Percentiles rank a stretch among this genome's conserved stretches.
phyloP scores from a whole-genome alignment of 257 asterid species.

The Ballota nigra region DNA sequence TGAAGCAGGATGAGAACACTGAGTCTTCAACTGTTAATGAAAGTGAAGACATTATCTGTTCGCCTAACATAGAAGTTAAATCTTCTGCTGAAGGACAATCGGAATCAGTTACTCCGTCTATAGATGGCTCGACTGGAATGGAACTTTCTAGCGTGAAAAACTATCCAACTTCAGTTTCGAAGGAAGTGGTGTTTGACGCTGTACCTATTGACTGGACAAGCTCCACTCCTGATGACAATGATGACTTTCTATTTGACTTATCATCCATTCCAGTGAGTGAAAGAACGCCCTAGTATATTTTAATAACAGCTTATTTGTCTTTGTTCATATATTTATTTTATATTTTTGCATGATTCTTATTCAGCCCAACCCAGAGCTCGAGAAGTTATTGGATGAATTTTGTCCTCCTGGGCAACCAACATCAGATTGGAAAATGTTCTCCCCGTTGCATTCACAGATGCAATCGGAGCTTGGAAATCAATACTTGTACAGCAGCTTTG shows the following conservation, averaged over 20 bases:
- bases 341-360: conserved; percentile 12
- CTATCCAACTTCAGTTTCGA: conserved; percentile 27
- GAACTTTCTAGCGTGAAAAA: conserved; percentile 35
- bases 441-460: conserved; percentile 72
- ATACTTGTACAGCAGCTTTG: conserved; percentile 26
- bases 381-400: conserved; percentile 41
- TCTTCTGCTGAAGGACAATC: conserved; percentile 50
- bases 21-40: conserved; percentile 47
- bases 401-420: conserved; percentile 33
- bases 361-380: conserved; percentile 71
- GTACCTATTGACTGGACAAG: conserved; percentile 27
- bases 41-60: conserved; percentile 43
- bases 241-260: conserved; percentile 15
- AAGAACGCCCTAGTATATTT: neutral
- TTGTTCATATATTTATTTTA: neutral
- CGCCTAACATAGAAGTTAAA: conserved; percentile 38
- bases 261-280: conserved; percentile 54
- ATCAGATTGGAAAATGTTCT: conserved; percentile 53
- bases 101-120: conserved; percentile 43
- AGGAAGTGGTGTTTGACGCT: conserved; percentile 23
- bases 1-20: conserved; percentile 53
- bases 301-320: too few relatives aligned
- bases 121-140: conserved; percentile 23
- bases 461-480: conserved; percentile 61
- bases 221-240: conserved; percentile 30